Evolutionary conservation across 192 early-diverging fungal species (phyloP).

Genomic region (Backusella psychrophila): DNA sequence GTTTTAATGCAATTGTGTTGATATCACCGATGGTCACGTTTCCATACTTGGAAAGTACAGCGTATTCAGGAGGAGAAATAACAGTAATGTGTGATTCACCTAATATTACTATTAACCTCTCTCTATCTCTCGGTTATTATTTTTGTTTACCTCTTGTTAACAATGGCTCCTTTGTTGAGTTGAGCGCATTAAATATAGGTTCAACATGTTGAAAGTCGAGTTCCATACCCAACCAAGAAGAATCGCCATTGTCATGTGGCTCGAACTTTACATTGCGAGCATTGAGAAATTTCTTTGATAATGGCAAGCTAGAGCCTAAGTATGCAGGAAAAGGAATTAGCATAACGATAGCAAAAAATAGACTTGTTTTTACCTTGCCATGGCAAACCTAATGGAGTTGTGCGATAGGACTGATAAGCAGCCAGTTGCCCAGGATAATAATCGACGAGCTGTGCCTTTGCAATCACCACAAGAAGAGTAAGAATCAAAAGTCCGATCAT

Average conservation of each 20-base stretch:
- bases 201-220: constrained; percentile 55
- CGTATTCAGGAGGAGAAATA: constrained; percentile 66
- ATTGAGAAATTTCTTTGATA: constrained; percentile 15
- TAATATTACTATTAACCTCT: neutral
- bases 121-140: neutral
- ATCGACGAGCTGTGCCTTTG: neutral
- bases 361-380: constrained; percentile 11
- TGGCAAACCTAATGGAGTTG: constrained; percentile 10
- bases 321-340: neutral
- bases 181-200: constrained; percentile 48
- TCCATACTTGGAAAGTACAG: constrained; percentile 51
- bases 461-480: neutral
- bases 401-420: neutral
- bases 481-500: constrained; percentile 6
- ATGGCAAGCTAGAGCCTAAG: constrained; percentile 13
- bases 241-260: neutral
- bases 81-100: constrained; percentile 76
- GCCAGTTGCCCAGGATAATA: neutral
- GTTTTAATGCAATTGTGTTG: constrained; percentile 49
- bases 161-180: constrained; percentile 41
- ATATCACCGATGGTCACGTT: constrained; percentile 62
- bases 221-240: constrained; percentile 55
- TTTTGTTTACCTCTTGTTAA: constrained; percentile 16
- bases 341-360: neutral
- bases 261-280: constrained; percentile 15